Conservation (phyloP, 371 early-diverging fungal genomes). For the Apophysomyces variabilis region DNA sequence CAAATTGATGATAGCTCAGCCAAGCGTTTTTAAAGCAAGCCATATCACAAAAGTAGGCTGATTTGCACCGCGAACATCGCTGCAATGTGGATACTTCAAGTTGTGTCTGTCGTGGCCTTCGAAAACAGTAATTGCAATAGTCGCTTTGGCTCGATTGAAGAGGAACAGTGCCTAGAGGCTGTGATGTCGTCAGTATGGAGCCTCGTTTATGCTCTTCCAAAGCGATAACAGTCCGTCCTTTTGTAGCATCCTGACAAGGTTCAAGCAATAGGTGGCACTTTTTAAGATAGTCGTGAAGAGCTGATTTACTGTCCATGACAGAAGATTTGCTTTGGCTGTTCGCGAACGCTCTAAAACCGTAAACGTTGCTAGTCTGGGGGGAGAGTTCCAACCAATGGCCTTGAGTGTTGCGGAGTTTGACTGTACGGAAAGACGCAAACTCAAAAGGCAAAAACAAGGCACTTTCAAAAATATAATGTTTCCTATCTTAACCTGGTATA, state of each 20-base stretch:
- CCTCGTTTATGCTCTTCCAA: constrained; percentile 29
- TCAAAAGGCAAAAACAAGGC: too few relatives aligned
- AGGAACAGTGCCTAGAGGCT: constrained; percentile 46
- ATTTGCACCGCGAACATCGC: constrained; percentile 54
- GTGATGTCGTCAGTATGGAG: constrained; percentile 41
- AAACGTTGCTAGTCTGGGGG: too few relatives aligned
- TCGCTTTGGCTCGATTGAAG: constrained; percentile 37
- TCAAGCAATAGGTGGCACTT: constrained; percentile 18
- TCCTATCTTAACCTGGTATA: too few relatives aligned
- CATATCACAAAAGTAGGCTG: constrained; percentile 51
- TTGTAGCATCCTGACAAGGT: constrained; percentile 18
- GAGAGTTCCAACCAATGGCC: too few relatives aligned
- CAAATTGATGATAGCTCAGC: constrained; percentile 52
- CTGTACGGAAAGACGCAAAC: too few relatives aligned
- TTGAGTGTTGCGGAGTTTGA: too few relatives aligned
- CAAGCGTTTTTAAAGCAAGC: constrained; percentile 54
- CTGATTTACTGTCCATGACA: neutral
- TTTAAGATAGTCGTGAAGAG: constrained; percentile 19
- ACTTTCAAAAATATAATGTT: too few relatives aligned
- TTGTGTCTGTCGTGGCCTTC: constrained; percentile 27
- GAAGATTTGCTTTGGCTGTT: too few relatives aligned
- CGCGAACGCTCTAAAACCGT: too few relatives aligned
- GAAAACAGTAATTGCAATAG: constrained; percentile 51
- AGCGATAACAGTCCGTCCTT: constrained; percentile 35
- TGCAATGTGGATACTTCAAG: constrained; percentile 27